These are phyloP conservation scores for Cyclotella baltica DNA, from an alignment of 108 stramenopile species.

Conservation along the genomic window DNA sequence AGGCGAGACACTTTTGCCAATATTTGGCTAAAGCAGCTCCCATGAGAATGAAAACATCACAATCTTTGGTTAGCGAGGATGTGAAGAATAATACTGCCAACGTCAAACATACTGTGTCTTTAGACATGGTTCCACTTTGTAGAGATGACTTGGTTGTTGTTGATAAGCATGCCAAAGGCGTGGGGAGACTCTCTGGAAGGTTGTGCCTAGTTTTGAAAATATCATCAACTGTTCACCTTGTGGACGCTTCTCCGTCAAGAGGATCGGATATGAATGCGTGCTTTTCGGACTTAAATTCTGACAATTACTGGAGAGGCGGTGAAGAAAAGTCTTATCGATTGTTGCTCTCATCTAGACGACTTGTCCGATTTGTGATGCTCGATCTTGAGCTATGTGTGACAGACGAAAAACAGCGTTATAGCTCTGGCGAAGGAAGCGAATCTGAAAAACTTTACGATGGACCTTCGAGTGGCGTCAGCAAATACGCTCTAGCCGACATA, in stretches of 20 bases:
- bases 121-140: slow-evolving; percentile 97
- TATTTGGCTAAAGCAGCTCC: slow-evolving; percentile 90
- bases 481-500: slow-evolving; percentile 93
- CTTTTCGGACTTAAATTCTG: slow-evolving; percentile 59
- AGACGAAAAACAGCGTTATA: slow-evolving; percentile 19
- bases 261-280: slow-evolving; percentile 39
- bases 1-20: slow-evolving; percentile 87
- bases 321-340: slow-evolving; percentile 75
- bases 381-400: slow-evolving; percentile 85
- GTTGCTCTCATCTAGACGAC: slow-evolving; percentile 68
- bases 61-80: slow-evolving; percentile 95
- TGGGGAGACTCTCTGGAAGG: slow-evolving; percentile 79
- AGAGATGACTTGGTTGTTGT: slow-evolving; percentile 95
- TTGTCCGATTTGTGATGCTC: slow-evolving; percentile 91
- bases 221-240: slow-evolving; percentile 64
- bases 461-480: slow-evolving; percentile 46
- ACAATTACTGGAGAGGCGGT: slow-evolving; percentile 78
- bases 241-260: slow-evolving; percentile 79
- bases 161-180: slow-evolving; percentile 68
- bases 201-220: slow-evolving; percentile 77
- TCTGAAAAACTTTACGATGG: slow-evolving; percentile 44
- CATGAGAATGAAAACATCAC: slow-evolving; percentile 82
- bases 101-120: slow-evolving; percentile 90
- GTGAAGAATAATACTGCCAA: slow-evolving; percentile 92
- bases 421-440: slow-evolving; percentile 27